phyloP scores from a whole-genome alignment of 176 grass and related monocot genomes.

The Secale cereale region DNA sequence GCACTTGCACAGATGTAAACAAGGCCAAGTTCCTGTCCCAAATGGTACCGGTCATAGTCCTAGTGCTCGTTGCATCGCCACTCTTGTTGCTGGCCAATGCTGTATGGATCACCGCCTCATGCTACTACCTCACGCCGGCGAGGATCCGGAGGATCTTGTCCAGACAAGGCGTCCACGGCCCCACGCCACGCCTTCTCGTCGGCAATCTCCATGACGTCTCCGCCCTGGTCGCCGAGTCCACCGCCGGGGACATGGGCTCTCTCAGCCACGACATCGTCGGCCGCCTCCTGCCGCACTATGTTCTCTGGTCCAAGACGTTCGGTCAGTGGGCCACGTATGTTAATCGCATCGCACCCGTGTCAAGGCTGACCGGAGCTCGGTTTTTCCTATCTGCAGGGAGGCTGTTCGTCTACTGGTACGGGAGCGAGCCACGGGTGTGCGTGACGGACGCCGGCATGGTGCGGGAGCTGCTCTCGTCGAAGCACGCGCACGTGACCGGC shows the following conservation, averaged over 20 bases:
- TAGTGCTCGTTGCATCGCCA: slow-evolving; percentile 2
- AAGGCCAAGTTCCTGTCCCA: background rate
- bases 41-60: background rate
- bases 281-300: slow-evolving; percentile 86
- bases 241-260: slow-evolving; percentile 58
- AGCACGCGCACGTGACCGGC: slow-evolving; percentile 64
- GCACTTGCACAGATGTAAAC: slow-evolving; percentile 8
- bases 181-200: slow-evolving; percentile 47
- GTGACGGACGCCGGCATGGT: slow-evolving; percentile 81
- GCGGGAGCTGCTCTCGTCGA: slow-evolving; percentile 84
- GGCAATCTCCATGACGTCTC: slow-evolving; percentile 74
- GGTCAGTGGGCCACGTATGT: slow-evolving; percentile 32
- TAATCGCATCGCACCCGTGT: background rate
- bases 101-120: slow-evolving; percentile 58
- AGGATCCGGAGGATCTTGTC: slow-evolving; percentile 56
- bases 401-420: slow-evolving; percentile 87
- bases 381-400: slow-evolving; percentile 29
- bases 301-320: slow-evolving; percentile 66
- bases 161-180: slow-evolving; percentile 59
- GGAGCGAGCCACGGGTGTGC: slow-evolving; percentile 89
- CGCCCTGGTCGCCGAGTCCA: slow-evolving; percentile 47
- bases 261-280: slow-evolving; percentile 77
- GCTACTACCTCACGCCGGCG: slow-evolving; percentile 67
- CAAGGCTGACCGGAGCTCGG: background rate
- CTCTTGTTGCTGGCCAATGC: slow-evolving; percentile 47